These are phyloP conservation scores for Trichoderma citrinoviride DNA, from an alignment of 2,329 filamentous ascomycete genomes.

Conservation along the genomic window DNA sequence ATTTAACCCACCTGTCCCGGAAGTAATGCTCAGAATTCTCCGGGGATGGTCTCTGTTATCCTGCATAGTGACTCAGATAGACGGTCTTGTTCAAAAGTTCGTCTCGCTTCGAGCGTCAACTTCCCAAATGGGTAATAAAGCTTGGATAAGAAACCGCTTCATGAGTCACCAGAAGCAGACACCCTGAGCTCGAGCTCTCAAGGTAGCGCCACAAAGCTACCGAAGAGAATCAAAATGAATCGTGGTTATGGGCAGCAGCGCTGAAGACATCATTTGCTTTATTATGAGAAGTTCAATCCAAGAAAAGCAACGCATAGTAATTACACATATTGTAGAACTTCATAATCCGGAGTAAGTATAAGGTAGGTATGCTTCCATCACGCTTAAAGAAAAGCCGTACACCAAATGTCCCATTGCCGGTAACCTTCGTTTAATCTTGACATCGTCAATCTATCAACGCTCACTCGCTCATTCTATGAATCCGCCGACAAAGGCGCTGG, in stretches of 20 bases:
- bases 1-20: background rate
- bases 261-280: background rate
- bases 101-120: background rate
- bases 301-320: background rate
- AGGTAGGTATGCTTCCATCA: conserved; percentile 12
- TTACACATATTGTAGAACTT: background rate
- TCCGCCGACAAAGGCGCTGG: conserved; percentile 9
- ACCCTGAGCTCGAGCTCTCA: too few species aligned
- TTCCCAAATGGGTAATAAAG: background rate
- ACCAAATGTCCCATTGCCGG: background rate
- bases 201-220: background rate
- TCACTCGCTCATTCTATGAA: background rate
- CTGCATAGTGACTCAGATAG: conserved; percentile 1
- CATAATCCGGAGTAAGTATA: background rate
- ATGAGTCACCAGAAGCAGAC: background rate
- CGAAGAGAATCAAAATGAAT: too few species aligned
- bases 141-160: background rate
- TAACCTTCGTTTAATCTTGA: conserved; percentile 11
- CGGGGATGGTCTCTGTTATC: background rate
- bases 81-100: background rate
- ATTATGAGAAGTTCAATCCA: background rate
- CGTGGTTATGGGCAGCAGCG: background rate
- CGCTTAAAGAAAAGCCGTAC: conserved; percentile 2
- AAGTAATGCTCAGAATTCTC: background rate
- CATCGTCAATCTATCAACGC: background rate